Percentiles rank a stretch among this genome's conserved stretches.
phyloP scores from a whole-genome alignment of 192 early-diverging fungal species.

The Coemansia sp. region DNA sequence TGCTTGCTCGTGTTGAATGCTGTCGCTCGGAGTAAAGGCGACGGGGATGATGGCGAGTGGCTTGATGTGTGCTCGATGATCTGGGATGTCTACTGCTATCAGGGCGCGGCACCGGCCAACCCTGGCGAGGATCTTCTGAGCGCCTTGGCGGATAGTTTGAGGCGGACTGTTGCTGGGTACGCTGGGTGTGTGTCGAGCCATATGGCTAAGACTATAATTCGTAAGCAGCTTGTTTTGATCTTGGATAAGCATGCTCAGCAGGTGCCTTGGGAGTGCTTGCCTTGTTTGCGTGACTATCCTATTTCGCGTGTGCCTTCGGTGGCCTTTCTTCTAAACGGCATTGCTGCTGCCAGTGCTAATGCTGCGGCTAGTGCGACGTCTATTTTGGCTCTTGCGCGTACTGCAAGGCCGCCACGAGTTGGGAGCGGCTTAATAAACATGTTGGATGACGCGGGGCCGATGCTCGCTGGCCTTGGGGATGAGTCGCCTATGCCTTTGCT shows the following conservation, averaged over 20 bases:
- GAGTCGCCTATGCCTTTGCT: not conserved
- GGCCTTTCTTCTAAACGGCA: slow-evolving; percentile 65
- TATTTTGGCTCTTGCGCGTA: not conserved
- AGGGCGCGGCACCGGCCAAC: slow-evolving; percentile 37
- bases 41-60: slow-evolving; percentile 49
- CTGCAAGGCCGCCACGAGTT: not conserved
- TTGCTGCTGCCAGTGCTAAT: slow-evolving; percentile 35
- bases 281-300: slow-evolving; percentile 63
- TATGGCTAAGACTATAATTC: not conserved
- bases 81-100: slow-evolving; percentile 62
- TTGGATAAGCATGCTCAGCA: slow-evolving; percentile 81
- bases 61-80: slow-evolving; percentile 39
- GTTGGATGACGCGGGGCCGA: not conserved
- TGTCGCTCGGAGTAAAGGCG: slow-evolving; percentile 29
- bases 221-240: slow-evolving; percentile 75
- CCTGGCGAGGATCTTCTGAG: slow-evolving; percentile 55
- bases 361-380: not conserved
- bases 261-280: slow-evolving; percentile 89
- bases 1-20: slow-evolving; percentile 57
- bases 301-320: slow-evolving; percentile 82
- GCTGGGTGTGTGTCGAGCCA: slow-evolving; percentile 58
- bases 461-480: not conserved
- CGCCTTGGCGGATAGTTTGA: slow-evolving; percentile 63
- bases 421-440: not conserved
- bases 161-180: slow-evolving; percentile 53